phyloP scores from a whole-genome alignment of 306 rosid genomes.

The Argentina anserina region DNA sequence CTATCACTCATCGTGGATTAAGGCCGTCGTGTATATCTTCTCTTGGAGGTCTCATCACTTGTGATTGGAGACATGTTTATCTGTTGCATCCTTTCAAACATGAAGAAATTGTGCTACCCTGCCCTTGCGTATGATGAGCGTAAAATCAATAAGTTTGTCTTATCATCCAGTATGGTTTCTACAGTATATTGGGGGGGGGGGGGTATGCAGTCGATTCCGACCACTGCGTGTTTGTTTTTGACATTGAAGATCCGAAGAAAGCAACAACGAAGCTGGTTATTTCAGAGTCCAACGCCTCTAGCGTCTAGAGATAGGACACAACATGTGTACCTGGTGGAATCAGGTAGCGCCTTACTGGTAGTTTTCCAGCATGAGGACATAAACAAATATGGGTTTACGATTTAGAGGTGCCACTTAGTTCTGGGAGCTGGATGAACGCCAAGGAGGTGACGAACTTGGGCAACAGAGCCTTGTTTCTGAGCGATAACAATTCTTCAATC shows the following conservation, averaged over 20 bases:
- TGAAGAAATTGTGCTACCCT: background rate
- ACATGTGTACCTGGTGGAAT: background rate
- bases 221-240: background rate
- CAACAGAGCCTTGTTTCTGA: background rate
- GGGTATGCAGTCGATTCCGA: background rate
- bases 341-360: background rate
- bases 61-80: background rate
- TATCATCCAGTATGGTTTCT: background rate
- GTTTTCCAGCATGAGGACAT: background rate
- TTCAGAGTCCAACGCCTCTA: too few relatives aligned
- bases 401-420: background rate
- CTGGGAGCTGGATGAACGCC: background rate
- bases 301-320: background rate
- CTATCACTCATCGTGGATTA: background rate
- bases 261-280: background rate
- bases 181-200: too few relatives aligned
- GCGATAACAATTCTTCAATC: background rate
- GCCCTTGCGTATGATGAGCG: background rate
- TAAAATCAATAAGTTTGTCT: background rate
- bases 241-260: background rate
- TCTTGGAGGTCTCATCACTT: background rate
- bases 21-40: background rate
- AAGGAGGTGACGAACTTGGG: background rate
- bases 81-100: background rate
- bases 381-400: background rate